Evolutionary conservation across 108 stramenopile genomes (phyloP), one percentile per base, ranked within the genome.

Genomic region (Cyclotella baltica): DNA sequence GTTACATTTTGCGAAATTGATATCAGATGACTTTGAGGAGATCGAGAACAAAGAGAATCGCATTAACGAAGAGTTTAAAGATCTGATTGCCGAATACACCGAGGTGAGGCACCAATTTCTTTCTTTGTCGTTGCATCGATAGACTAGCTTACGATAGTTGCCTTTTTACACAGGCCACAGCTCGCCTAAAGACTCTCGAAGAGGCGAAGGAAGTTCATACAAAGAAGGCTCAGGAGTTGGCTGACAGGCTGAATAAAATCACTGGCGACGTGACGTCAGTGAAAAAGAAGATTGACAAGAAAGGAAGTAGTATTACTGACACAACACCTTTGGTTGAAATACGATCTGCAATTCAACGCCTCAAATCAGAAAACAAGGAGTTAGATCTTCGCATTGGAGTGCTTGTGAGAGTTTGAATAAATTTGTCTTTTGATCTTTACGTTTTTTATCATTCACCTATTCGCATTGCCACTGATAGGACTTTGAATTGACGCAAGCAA

Each of bases 221-320:
- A 16, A 38, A 75, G 38, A 75, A 75, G 30, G 27, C 61, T 28
- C 37, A 52, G 9, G n/a, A 38, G 11, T 46, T 82, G 47, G 47
- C 72, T 36, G 63, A 69, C 25, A 59, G 62, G 15, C 48, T 83
- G 37, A 23, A 67, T 29, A 40, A 59, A 9, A 25, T 79, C 25
- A 38, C 66, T 4, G 40, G 33, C 5, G 67, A 79, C 47, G 51
- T 83, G 20, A 73, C 58, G 25, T 38, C 37, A 2, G 47, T 61
- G 18, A 83, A 83, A 61, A 74, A 78, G 67, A 57, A 73, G 22
- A 77, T 83, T 22, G 52, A 83, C 27, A 47, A 59, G 3, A 78
- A 74, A 52, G 82, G 72, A 50, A 68, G 20, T 69, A 73, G 66
- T 31, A 78, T 83, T 34, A 83, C 77, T 0, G 82, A 83, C 46